Evolutionary conservation across 768 basidiomycete species (phyloP).

Genomic region (Stropharia rugosoannulata): DNA sequence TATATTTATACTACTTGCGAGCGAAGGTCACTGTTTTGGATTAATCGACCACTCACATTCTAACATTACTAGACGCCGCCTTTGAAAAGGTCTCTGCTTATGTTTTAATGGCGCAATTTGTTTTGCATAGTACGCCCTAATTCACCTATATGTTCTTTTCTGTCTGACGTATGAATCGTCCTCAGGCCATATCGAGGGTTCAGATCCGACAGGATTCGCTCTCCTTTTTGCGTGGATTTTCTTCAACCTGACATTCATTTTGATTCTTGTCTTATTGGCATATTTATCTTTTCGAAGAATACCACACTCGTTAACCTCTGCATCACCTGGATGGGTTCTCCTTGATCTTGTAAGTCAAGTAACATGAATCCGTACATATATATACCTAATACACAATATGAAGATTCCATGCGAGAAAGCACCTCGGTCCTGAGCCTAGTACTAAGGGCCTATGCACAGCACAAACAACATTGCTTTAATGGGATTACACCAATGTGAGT

Average conservation of each 20-base stretch:
- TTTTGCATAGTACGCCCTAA: neutral
- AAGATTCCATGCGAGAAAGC: slow-evolving; percentile 40
- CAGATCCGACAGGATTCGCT: slow-evolving; percentile 15
- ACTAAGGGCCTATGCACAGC: slow-evolving; percentile 38
- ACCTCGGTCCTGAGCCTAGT: slow-evolving; percentile 33
- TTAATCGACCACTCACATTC: too few species aligned
- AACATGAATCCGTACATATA: neutral
- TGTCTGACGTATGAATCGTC: neutral
- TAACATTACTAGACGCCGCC: too few species aligned
- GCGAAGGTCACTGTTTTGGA: neutral
- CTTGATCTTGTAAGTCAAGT: slow-evolving; percentile 37
- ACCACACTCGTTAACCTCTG: slow-evolving; percentile 44
- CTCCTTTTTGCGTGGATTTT: slow-evolving; percentile 40
- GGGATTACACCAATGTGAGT: slow-evolving; percentile 40
- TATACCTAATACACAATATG: neutral
- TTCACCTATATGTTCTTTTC: neutral
- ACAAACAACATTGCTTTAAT: slow-evolving; percentile 40
- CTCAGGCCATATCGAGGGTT: neutral
- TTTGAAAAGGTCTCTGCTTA: too few species aligned
- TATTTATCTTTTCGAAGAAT: slow-evolving; percentile 39
- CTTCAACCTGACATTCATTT: slow-evolving; percentile 46
- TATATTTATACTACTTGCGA: neutral
- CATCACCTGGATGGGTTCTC: slow-evolving; percentile 46
- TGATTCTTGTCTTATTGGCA: slow-evolving; percentile 40
- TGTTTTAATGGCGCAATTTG: too few species aligned